phyloP scores from a whole-genome alignment of 2,329 filamentous ascomycete species.

The Apiospora rasikravindrae region DNA sequence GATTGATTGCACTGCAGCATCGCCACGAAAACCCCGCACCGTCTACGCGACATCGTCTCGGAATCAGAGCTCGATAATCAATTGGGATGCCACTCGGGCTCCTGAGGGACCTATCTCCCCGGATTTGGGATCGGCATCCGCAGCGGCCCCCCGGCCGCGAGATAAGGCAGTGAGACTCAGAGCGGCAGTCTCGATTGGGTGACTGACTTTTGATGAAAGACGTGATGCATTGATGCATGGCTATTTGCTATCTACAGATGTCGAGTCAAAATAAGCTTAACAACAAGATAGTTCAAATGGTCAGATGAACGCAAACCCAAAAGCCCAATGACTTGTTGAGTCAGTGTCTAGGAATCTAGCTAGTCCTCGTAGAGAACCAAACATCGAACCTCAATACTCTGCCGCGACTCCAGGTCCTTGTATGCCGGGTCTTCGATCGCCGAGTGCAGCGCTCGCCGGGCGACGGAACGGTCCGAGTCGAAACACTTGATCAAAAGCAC shows the following conservation, averaged over 20 bases:
- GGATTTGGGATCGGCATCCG: not conserved
- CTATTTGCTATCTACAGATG: too few species aligned
- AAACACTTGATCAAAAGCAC: conserved; percentile 64
- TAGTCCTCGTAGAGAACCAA: conserved; percentile 48
- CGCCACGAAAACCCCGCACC: not conserved
- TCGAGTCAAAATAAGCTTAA: not conserved
- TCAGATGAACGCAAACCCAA: not conserved
- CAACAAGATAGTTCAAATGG: not conserved
- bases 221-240: too few species aligned
- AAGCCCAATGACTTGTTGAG: too few species aligned
- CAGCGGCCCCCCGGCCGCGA: not conserved
- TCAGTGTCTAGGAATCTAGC: not conserved
- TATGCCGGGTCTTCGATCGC: conserved; percentile 53
- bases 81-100: not conserved
- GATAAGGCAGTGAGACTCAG: not conserved
- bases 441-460: conserved; percentile 55
- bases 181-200: not conserved
- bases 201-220: too few species aligned
- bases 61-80: not conserved
- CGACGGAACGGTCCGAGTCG: conserved; percentile 58
- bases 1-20: not conserved
- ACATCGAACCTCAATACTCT: conserved; percentile 61
- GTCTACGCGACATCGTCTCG: not conserved
- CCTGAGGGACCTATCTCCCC: not conserved
- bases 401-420: conserved; percentile 51